phyloP scores from a whole-genome alignment of 129 eudicot species.

The Helianthus tuberosus region DNA sequence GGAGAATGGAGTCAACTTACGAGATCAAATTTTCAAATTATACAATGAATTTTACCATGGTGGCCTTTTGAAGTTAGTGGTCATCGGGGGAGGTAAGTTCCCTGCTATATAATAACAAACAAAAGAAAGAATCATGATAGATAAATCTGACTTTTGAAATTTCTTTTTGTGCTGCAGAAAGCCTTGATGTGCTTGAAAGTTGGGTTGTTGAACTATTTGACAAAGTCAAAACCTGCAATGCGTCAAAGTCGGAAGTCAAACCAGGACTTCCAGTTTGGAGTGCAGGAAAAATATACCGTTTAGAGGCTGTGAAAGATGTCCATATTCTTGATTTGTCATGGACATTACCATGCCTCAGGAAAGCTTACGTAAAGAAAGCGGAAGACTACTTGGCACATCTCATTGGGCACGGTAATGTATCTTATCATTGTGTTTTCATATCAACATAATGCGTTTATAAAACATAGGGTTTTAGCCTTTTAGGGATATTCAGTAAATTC shows the following conservation, averaged over 20 bases:
- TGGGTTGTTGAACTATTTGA: conserved; percentile 87
- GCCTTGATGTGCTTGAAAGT: conserved; percentile 84
- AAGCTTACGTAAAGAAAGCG: conserved; percentile 77
- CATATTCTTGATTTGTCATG: conserved; percentile 80
- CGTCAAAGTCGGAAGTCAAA: conserved; percentile 47
- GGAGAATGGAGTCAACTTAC: conserved; percentile 88
- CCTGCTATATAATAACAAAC: neutral
- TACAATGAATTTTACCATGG: conserved; percentile 78
- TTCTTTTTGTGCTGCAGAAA: conserved; percentile 64
- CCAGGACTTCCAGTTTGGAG: conserved; percentile 77
- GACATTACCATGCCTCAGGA: conserved; percentile 85
- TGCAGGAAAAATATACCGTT: conserved; percentile 69
- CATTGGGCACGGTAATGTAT: conserved; percentile 84
- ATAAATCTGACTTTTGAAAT: conserved; percentile 7
- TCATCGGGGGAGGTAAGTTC: conserved; percentile 88
- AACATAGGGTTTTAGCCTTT: conserved; percentile 4
- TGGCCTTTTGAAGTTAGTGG: conserved; percentile 80
- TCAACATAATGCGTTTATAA: conserved; percentile 8
- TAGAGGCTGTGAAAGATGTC: conserved; percentile 96
- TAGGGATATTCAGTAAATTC: conserved; percentile 11
- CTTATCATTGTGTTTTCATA: conserved; percentile 4
- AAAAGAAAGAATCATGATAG: neutral
- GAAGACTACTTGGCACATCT: conserved; percentile 97
- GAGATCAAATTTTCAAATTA: conserved; percentile 63
- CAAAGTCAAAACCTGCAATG: conserved; percentile 58